Conservation (phyloP, 345 rosid species). For the Arabidopsis thaliana region TAIR10.1 NC_003071.7:13586001-13586500, state of each 20-base stretch:
- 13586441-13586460: slow-evolving; percentile 38
- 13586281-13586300: background rate
- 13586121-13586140: slow-evolving; percentile 31
- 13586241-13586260: background rate
- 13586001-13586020: slow-evolving; percentile 94
- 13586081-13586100: slow-evolving; percentile 64
- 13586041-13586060: slow-evolving; percentile 88
- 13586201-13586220: slow-evolving; percentile 44
- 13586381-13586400: background rate
- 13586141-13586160: slow-evolving; percentile 38
- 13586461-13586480: slow-evolving; percentile 47
- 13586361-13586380: slow-evolving; percentile 17
- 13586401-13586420: slow-evolving; percentile 34
- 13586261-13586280: slow-evolving; percentile 4
- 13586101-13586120: slow-evolving; percentile 48
- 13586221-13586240: slow-evolving; percentile 26
- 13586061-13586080: slow-evolving; percentile 89
- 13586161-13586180: slow-evolving; percentile 30
- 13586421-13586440: slow-evolving; percentile 35
- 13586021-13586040: slow-evolving; percentile 88
- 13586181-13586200: slow-evolving; percentile 37
- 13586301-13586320: slow-evolving; percentile 2
- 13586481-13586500: slow-evolving; percentile 40
- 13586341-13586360: slow-evolving; percentile 11
- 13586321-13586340: background rate